Conservation (phyloP, 2,329 filamentous ascomycete genomes). For the Neonectria coccinea region DNA sequence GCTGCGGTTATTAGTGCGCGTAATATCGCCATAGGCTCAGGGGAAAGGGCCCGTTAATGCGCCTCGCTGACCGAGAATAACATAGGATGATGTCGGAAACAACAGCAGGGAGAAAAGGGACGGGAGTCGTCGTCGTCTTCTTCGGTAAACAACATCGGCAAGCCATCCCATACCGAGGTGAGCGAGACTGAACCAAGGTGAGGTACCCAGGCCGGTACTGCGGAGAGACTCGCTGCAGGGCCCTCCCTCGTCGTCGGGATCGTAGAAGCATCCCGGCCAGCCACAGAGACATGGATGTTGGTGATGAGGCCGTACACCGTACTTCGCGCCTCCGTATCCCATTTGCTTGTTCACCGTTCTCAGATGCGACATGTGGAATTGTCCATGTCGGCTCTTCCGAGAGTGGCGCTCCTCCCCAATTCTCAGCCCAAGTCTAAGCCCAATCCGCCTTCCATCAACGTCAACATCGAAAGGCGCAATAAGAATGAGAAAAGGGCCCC, state of each 20-base stretch:
- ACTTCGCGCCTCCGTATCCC: not conserved
- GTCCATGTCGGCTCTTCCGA: slow-evolving; percentile 14
- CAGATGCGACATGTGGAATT: slow-evolving; percentile 10
- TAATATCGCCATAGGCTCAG: slow-evolving; percentile 15
- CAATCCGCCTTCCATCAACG: slow-evolving; percentile 8
- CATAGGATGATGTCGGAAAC: slow-evolving; percentile 19
- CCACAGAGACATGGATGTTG: slow-evolving; percentile 12
- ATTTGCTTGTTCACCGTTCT: not conserved
- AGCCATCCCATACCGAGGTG: slow-evolving; percentile 20
- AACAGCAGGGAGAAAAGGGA: not conserved
- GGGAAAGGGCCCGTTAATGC: not conserved
- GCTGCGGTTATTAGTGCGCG: slow-evolving; percentile 12
- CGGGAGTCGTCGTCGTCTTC: not conserved
- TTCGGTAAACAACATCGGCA: slow-evolving; percentile 4
- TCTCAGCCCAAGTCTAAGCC: not conserved
- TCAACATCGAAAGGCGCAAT: slow-evolving; percentile 3
- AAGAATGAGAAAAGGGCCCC: not conserved
- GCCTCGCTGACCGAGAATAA: not conserved
- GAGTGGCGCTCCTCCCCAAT: slow-evolving; percentile 15
- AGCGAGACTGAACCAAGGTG: slow-evolving; percentile 19
- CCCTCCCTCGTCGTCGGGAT: slow-evolving; percentile 10
- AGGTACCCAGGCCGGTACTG: slow-evolving; percentile 24
- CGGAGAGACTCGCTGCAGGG: slow-evolving; percentile 20
- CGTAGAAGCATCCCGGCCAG: slow-evolving; percentile 8
- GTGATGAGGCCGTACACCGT: not conserved